Base-by-base conservation (phyloP, 2,329 filamentous ascomycete genomes). In the Daldinia sp. region DNA sequence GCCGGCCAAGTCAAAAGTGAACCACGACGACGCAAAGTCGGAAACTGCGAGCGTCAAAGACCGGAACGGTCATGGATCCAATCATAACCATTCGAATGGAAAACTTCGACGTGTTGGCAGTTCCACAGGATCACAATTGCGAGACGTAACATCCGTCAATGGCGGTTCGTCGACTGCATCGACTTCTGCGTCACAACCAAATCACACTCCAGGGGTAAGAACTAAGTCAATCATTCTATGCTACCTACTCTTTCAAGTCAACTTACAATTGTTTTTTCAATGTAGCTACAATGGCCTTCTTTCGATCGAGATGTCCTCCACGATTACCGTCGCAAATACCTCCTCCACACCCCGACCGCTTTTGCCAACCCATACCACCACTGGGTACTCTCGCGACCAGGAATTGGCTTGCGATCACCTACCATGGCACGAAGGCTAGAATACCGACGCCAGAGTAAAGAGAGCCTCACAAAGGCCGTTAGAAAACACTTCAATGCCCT, bases 401-500 rank as follows among this genome's bases (percentile, higher is more conserved):
- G 84, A 73, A 89, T 94, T 73, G 92, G 92, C 37, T 82, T 87
- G 67, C 87, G 90, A 79, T 93, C 91, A 15, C 92, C 92, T 5
- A 94, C 92, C 26, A 93, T 94, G 89, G 88, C 89, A 48, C 83
- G 90, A 65, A 86, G 85, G 73, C 88, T 87, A 72, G 84, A 88
- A 53, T 85, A 89, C 74, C 83, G 90, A 59, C 85, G 91, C 61
- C 89, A 94, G 77, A 88, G 87, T 74, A 92, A 92, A 77, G 90
- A 93, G 41, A 87, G 92, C 72, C 83, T 97, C 61, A 91, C 91
- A 7, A 85, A 89, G 72, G 86, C 88, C 1, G 91, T 94, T 55
- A 86, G 92, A 71, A 94, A 93, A 78, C 92, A 96, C 80, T 96
- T 96, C 82, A 96, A 96, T 77, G 89, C 88, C 37, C 85, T 92